phyloP scores from a whole-genome alignment of 2,329 filamentous ascomycete genomes.

The Cladophialophora chaetospira region DNA sequence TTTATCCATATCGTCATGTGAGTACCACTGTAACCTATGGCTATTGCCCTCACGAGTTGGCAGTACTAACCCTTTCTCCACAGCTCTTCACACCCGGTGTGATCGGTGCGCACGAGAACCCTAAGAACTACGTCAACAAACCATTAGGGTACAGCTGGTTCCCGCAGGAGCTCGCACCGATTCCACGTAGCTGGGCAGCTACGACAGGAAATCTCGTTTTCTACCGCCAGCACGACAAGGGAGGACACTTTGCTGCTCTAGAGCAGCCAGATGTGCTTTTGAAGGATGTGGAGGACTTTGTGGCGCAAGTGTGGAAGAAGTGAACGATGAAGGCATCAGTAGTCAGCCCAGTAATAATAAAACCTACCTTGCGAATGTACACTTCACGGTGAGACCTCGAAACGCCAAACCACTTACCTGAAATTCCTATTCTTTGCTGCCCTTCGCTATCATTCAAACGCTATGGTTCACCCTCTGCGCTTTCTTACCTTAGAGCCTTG shows the following conservation, averaged over 20 bases:
- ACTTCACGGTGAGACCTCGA: not conserved
- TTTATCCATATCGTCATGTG: constrained; percentile 36
- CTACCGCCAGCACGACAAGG: constrained; percentile 33
- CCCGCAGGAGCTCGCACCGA: constrained; percentile 44
- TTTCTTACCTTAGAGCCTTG: not conserved
- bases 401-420: not conserved
- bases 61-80: not conserved
- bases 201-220: constrained; percentile 25
- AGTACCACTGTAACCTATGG: no score
- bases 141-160: constrained; percentile 53
- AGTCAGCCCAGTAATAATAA: no score
- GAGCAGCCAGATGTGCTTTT: constrained; percentile 48
- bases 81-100: not conserved
- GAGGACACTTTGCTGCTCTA: constrained; percentile 57
- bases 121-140: constrained; percentile 42
- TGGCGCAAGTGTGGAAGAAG: constrained; percentile 22
- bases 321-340: no score
- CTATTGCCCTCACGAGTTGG: no score
- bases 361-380: not conserved
- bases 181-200: constrained; percentile 38
- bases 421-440: no score
- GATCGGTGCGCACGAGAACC: constrained; percentile 21
- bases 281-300: constrained; percentile 44
- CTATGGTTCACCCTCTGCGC: no score
- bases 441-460: no score